A percentile compares a stretch with the other conserved stretches of the same genome.
Evolutionary conservation across 164 flowering plant genomes (phyloP).

Genomic region (Nymphaea thermarum): DNA sequence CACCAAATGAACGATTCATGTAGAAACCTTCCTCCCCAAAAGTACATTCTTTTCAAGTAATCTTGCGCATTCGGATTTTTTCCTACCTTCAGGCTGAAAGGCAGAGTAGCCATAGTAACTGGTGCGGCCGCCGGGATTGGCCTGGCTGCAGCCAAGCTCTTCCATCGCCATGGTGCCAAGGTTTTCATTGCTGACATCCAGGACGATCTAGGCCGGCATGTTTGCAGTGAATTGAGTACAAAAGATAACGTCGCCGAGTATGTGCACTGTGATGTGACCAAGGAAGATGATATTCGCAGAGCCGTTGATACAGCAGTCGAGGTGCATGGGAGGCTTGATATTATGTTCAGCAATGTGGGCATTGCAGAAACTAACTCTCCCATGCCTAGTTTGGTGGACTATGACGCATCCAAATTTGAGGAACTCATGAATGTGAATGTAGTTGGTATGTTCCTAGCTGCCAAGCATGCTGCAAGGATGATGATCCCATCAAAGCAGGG

Average conservation of each 20-base stretch:
- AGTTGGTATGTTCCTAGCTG: conserved; percentile 4
- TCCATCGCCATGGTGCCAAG: too few species aligned
- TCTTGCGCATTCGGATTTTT: too few species aligned
- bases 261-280: conserved; percentile 7
- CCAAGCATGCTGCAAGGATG: conserved; percentile 10
- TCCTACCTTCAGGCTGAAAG: too few species aligned
- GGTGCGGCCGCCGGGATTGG: too few species aligned
- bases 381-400: background rate
- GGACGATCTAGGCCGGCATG: too few species aligned
- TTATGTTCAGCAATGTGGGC: conserved; percentile 9
- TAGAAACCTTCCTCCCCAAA: too few species aligned
- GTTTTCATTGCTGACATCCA: too few species aligned
- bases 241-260: background rate
- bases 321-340: conserved; percentile 1
- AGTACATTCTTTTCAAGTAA: too few species aligned
- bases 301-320: background rate
- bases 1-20: too few species aligned
- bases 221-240: too few species aligned
- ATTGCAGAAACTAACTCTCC: background rate
- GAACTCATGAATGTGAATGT: conserved; percentile 13
- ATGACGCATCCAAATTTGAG: conserved; percentile 6
- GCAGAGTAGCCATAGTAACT: too few species aligned
- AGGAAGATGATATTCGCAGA: background rate
- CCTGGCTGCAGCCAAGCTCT: too few species aligned
- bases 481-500: conserved; percentile 5